Base-by-base conservation (phyloP, 176 grass and related monocot species). In the Pontederia paniculata region DNA sequence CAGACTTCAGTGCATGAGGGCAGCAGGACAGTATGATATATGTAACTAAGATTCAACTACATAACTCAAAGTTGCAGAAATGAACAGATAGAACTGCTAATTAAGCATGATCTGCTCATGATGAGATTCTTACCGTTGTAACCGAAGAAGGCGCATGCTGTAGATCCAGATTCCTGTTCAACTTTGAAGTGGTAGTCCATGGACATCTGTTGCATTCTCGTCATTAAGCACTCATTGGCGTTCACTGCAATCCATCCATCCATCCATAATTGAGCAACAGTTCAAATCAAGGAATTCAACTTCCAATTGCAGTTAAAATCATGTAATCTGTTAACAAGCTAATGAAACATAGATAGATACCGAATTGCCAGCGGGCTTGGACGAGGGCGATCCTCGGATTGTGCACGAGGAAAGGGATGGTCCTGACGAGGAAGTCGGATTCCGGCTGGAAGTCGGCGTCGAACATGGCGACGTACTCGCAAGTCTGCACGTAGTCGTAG, bases 161-260 rank as follows among this genome's bases (percentile, higher is more conserved):
- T 77, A 22, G 84, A 88, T 1, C 89, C 89, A 0, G 89, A 74
- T 44, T 88, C 77, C 72, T 95, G 84, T 68, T 95, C 81, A 17
- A 88, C 77, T 69, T 95, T 95, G 84, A 95, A 95, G 55, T 88
- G 84, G 57, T 88, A 85, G 44, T 88, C 78, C 75, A 88, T 78
- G 6, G 68, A 81, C 60, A 94, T 88, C 89, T 82, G 80, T 70
- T 94, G 80, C 71, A 82, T 88, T 70, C 84, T 94, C 52, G 84
- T 85, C 78, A 95, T 70, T 50, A 95, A 69, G 78, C 84, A 95
- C 60, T 88, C 84, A 45, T 88, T 58, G 16, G 89, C 77, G 58
- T 95, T 88, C 78, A 85, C 89, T 88, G 54, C 65, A 86, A n/a
- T 37, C 28, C 28, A 37, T n/a, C n/a, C n/a, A n/a, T n/a, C n/a